These are phyloP conservation scores for Trichoderma orchidacearum DNA, from an alignment of 495 filamentous ascomycete species.

Conservation along the genomic window DNA sequence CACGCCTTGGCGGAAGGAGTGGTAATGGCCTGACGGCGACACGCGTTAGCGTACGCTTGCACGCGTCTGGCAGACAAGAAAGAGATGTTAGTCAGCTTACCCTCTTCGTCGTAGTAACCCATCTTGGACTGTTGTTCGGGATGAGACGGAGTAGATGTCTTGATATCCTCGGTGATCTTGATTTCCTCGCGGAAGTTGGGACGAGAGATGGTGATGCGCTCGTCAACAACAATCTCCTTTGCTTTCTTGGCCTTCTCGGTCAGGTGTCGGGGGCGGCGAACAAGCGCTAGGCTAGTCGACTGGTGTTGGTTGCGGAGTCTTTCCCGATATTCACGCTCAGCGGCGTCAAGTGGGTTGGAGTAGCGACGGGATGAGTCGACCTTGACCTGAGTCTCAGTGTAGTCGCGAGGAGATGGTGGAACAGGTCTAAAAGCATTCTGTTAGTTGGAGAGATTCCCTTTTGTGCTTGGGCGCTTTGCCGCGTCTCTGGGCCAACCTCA, in stretches of 20 bases:
- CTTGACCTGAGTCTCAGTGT: conserved; percentile 52
- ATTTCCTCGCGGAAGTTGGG: conserved; percentile 16
- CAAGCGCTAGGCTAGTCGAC: conserved; percentile 14
- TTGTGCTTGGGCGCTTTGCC: conserved; percentile 1
- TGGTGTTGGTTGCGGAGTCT: conserved; percentile 56
- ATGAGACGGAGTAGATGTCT: conserved; percentile 24
- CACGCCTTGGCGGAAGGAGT: conserved; percentile 81
- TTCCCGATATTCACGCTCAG: conserved; percentile 75
- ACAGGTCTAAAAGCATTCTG: conserved; percentile 6
- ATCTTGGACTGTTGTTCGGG: conserved; percentile 50
- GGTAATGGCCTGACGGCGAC: conserved; percentile 55
- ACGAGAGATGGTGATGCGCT: conserved; percentile 12
- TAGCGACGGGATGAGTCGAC: conserved; percentile 36
- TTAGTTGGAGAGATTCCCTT: conserved; percentile 3
- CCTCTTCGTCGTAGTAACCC: conserved; percentile 98
- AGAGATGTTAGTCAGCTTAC: conserved; percentile 19
- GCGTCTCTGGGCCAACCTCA: conserved; percentile 17
- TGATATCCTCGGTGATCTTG: conserved; percentile 23
- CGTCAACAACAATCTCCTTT: conserved; percentile 29
- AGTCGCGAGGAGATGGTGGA: conserved; percentile 36
- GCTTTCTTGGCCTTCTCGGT: conserved; percentile 2
- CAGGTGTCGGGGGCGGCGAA: conserved; percentile 23
- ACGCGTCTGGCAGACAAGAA: conserved; percentile 9
- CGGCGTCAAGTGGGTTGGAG: conserved; percentile 55
- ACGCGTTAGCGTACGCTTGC: conserved; percentile 12